Evolutionary conservation across 2,329 filamentous ascomycete species (phyloP).

Genomic region (Apiospora arundinis): DNA sequence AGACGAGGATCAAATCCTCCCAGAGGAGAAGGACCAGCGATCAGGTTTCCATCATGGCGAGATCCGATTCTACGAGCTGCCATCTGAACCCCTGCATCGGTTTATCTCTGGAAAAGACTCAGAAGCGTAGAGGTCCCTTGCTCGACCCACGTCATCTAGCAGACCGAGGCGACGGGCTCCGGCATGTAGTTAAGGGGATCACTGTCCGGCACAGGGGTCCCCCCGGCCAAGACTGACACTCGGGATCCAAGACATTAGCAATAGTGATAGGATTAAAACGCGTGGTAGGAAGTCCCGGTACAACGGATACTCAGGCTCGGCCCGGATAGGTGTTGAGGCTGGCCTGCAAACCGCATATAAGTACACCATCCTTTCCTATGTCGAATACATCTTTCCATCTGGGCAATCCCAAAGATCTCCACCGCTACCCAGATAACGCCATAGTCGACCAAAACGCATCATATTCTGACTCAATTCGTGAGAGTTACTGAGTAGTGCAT

Average conservation of each 20-base stretch:
- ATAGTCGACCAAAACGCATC: not conserved
- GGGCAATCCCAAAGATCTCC: not conserved
- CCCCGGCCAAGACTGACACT: not conserved
- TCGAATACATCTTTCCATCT: not conserved
- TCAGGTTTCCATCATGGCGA: not conserved
- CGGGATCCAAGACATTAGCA: not conserved
- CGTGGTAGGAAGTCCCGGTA: not conserved
- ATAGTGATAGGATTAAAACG: not conserved
- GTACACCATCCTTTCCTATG: not conserved
- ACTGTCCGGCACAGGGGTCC: not conserved
- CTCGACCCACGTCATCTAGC: not conserved
- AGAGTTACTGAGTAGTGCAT: not conserved
- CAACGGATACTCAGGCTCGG: not conserved
- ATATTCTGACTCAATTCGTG: too few species aligned
- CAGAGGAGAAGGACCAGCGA: not conserved
- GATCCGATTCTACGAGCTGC: not conserved
- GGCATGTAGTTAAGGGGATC: not conserved
- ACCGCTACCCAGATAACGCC: too few species aligned
- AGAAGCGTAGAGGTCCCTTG: not conserved
- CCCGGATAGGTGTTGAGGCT: not conserved
- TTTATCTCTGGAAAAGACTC: not conserved
- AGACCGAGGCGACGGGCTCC: not conserved
- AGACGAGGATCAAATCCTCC: not conserved
- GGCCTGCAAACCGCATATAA: not conserved
- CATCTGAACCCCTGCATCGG: not conserved